Evolutionary conservation across 768 basidiomycete genomes (phyloP), one percentile per base, ranked within the genome.

Genomic region (Pleurotus giganteus): DNA sequence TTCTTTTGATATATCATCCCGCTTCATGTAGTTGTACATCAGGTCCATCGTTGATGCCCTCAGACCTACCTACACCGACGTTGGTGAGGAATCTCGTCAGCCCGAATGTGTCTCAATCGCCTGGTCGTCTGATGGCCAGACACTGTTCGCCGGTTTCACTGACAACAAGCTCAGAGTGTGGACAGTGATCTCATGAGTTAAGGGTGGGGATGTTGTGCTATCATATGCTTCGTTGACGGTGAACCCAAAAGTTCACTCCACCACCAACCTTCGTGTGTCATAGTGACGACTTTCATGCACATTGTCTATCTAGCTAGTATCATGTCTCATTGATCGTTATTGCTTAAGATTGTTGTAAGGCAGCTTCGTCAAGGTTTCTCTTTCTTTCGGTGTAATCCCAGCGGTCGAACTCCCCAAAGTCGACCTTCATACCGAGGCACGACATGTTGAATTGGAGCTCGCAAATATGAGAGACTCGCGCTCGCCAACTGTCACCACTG

Each of bases 21-120:
- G 13, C 19, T 27, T 46, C 27, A 56, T 59, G 44, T 26, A 52
- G 43, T 39, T 4, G 44, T 41, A 44, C 31, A 36, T 31, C 53
- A 94, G 92, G 74, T 95, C 92, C 19, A 97, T 98, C 67, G 97
- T 99, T 56, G 97, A 98, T 64, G 96, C 98, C 77, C 92, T 98
- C 80, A 94, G 91, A 78, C 94, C 96, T 58, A 89, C 95, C 65
- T 95, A 92, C 71, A 82, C 84, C 58, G 89, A 93, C 63, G 82
- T 86, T 56, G 74, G 81, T 51, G 80, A 81, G 61, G 83, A 85
- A 55, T 79, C 86, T 17, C 80, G 86, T 69, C 84, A 91, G 63
- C 91, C 93, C 32, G 93, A 97, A 74, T 94, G 92, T 71, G 89
- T 95, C 42, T 98, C 95, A 49, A 91, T 98, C 63, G 91, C 97